phyloP scores from a whole-genome alignment of 805 yeast species.

The Jamesozyma rosinii region DNA sequence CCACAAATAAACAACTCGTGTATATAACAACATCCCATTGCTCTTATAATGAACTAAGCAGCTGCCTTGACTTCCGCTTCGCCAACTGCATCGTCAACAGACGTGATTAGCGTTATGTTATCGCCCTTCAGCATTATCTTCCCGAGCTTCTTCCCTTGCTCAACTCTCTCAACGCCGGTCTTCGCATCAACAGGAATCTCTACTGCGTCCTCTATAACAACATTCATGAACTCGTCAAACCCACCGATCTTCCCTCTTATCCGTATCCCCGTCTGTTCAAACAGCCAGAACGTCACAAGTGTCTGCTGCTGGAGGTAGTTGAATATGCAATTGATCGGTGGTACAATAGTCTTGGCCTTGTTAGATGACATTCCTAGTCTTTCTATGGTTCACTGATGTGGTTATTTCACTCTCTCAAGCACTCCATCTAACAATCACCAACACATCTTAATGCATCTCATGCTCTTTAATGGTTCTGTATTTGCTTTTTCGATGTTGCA shows the following conservation, averaged over 20 bases:
- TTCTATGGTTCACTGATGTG: not conserved
- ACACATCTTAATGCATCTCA: not conserved
- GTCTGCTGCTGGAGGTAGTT: conserved; percentile 76
- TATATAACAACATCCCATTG: no score
- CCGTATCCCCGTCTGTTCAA: conserved; percentile 68
- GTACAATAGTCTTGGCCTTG: conserved; percentile 40
- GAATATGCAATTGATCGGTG: conserved; percentile 88
- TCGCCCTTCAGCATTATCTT: conserved; percentile 84
- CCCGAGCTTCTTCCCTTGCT: conserved; percentile 45
- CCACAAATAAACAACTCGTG: not conserved
- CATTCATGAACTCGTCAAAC: conserved; percentile 95
- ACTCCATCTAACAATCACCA: not conserved
- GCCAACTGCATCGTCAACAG: conserved; percentile 14
- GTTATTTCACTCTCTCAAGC: not conserved
- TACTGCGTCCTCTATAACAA: conserved; percentile 49
- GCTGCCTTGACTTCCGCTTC: no score
- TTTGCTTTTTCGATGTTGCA: not conserved
- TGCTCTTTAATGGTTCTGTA: not conserved
- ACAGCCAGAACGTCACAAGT: conserved; percentile 77
- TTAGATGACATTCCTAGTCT: conserved; percentile 15
- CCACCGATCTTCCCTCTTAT: conserved; percentile 83
- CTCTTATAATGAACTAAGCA: no score
- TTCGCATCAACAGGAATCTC: conserved; percentile 53
- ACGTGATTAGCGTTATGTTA: conserved; percentile 67
- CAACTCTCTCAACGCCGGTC: conserved; percentile 20